phyloP scores from a whole-genome alignment of 805 yeast species.

The Ogataea saltuana region DNA sequence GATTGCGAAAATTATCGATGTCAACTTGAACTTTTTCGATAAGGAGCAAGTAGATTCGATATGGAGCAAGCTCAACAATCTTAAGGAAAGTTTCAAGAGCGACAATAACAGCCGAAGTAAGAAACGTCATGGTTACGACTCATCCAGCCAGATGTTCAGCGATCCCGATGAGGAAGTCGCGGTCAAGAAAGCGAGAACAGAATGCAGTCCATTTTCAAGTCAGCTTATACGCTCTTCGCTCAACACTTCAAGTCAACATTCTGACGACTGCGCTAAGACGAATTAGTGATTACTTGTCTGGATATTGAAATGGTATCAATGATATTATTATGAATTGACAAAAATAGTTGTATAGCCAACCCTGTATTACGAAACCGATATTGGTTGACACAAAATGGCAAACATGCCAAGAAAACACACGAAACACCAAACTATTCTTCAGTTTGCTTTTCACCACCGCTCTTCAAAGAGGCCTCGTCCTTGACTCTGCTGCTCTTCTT shows the following conservation, averaged over 20 bases:
- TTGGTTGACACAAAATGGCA: not conserved
- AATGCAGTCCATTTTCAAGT: constrained; percentile 2
- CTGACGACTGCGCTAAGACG: too few relatives aligned
- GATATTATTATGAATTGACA: not conserved
- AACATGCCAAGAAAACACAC: not conserved
- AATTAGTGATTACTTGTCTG: too few relatives aligned
- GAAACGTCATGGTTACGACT: not conserved
- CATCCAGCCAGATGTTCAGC: too few relatives aligned
- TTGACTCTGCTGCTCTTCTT: constrained; percentile 47
- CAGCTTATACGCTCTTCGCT: not conserved
- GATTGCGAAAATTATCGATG: constrained; percentile 8
- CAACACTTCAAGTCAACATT: not conserved
- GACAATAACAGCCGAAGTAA: not conserved
- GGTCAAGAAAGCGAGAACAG: not conserved
- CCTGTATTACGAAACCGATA: too few relatives aligned
- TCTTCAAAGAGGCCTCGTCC: constrained; percentile 22
- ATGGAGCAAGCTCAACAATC: not conserved
- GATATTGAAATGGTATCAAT: constrained; percentile 1
- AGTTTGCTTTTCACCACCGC: constrained; percentile 10
- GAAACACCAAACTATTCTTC: not conserved
- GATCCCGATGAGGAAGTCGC: not conserved
- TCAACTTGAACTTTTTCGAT: constrained; percentile 13
- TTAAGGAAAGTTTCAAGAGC: constrained; percentile 3
- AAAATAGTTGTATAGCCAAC: too few relatives aligned
- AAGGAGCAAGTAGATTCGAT: constrained; percentile 11